Percentiles rank a stretch among this genome's conserved stretches.
Conservation (phyloP, 2,329 filamentous ascomycete genomes). For the Aspergillus pseudoviridinutans region DNA sequence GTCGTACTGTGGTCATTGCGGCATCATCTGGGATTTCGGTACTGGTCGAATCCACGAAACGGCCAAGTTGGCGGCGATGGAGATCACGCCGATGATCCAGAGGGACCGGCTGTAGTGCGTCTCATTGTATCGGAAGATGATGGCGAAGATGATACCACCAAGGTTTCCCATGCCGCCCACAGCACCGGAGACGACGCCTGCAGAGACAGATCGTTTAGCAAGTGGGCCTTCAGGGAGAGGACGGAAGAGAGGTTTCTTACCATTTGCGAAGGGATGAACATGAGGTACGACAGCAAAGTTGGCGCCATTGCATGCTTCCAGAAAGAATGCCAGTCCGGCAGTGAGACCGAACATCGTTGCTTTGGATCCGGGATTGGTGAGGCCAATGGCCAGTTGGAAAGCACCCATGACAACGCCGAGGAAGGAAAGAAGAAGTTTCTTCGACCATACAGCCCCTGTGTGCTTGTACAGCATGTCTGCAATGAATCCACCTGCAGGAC, state of each 20-base stretch:
- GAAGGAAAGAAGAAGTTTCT: conserved; percentile 59
- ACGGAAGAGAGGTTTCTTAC: conserved; percentile 35
- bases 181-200: conserved; percentile 64
- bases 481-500: conserved; percentile 48
- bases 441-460: conserved; percentile 55
- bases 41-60: conserved; percentile 62
- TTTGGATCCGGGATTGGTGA: conserved; percentile 58
- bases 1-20: neutral
- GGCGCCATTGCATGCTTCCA: conserved; percentile 79
- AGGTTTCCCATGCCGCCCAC: conserved; percentile 79
- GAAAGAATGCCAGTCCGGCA: conserved; percentile 72
- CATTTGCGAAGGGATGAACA: conserved; percentile 78
- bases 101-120: conserved; percentile 65
- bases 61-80: conserved; percentile 64
- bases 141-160: conserved; percentile 78
- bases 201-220: conserved; percentile 1
- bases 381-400: conserved; percentile 60
- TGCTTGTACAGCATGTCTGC: conserved; percentile 54
- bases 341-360: conserved; percentile 72
- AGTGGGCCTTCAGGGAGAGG: neutral
- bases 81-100: conserved; percentile 78
- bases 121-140: conserved; percentile 74
- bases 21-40: neutral
- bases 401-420: conserved; percentile 55
- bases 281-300: conserved; percentile 86